Evolutionary conservation across 805 yeast genomes (phyloP).

Genomic region (Teunomyces barrocoloradensis): DNA sequence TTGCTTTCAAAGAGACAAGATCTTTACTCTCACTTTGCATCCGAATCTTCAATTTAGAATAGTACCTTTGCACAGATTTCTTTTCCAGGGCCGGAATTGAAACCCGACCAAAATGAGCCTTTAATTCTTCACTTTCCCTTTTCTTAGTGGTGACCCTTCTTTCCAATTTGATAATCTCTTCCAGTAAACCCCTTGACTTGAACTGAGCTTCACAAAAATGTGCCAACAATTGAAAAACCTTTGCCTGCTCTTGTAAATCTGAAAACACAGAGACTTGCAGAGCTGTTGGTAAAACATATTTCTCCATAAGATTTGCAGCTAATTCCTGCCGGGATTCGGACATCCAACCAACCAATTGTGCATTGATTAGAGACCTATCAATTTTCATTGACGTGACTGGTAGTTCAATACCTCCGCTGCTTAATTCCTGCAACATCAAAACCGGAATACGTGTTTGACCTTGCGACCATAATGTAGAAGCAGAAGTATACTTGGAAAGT

Average conservation of each 20-base stretch:
- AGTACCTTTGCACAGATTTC: slow-evolving; percentile 51
- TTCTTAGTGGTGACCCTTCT: slow-evolving; percentile 41
- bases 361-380: slow-evolving; percentile 23
- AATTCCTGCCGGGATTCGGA: slow-evolving; percentile 68
- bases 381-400: slow-evolving; percentile 18
- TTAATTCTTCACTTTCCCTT: slow-evolving; percentile 50
- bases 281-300: slow-evolving; percentile 53
- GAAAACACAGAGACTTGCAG: slow-evolving; percentile 7
- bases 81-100: slow-evolving; percentile 45
- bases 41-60: slow-evolving; percentile 47
- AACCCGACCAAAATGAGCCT: slow-evolving; percentile 39
- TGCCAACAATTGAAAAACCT: slow-evolving; percentile 61
- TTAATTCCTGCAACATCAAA: slow-evolving; percentile 41
- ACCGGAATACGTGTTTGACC: slow-evolving; percentile 59
- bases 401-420: slow-evolving; percentile 8
- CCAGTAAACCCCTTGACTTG: slow-evolving; percentile 42
- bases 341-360: slow-evolving; percentile 65
- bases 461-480: slow-evolving; percentile 64
- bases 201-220: slow-evolving; percentile 69
- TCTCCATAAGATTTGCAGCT: slow-evolving; percentile 53
- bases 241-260: slow-evolving; percentile 30
- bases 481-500: slow-evolving; percentile 46
- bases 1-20: slow-evolving; percentile 35
- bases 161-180: slow-evolving; percentile 42
- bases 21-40: slow-evolving; percentile 49